A percentile compares a stretch with the other conserved stretches of the same genome.
These are phyloP conservation scores for Scheffersomyces quercinus DNA, from an alignment of 1,139 yeast genomes.

Conservation along the genomic window DNA sequence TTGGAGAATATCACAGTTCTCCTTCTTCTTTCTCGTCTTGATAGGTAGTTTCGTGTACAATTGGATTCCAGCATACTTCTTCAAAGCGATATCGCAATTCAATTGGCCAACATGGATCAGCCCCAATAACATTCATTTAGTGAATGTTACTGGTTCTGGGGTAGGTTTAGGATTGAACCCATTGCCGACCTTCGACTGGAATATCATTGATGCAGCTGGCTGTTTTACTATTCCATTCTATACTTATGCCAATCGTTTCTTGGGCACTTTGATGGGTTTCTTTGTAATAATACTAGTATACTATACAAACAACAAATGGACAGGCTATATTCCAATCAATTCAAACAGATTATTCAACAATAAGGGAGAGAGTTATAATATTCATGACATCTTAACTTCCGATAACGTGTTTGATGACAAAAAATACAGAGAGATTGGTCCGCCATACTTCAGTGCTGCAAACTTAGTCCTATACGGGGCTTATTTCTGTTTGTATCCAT, in stretches of 20 bases:
- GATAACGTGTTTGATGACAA: constrained; percentile 37
- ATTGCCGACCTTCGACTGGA: constrained; percentile 49
- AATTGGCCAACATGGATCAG: constrained; percentile 53
- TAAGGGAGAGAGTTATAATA: constrained; percentile 43
- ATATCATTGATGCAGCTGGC: constrained; percentile 37
- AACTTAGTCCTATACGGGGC: constrained; percentile 54
- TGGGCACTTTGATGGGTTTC: constrained; percentile 47
- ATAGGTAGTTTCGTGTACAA: constrained; percentile 38
- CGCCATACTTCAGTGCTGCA: constrained; percentile 63
- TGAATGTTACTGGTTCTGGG: constrained; percentile 39
- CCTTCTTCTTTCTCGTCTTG: constrained; percentile 39
- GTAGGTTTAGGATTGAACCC: constrained; percentile 47
- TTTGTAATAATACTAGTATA: constrained; percentile 45
- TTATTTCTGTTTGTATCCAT: constrained; percentile 59
- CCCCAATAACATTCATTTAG: constrained; percentile 41
- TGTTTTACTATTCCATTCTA: constrained; percentile 48
- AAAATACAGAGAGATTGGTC: constrained; percentile 48
- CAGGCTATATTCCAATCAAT: constrained; percentile 57
- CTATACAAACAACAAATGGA: constrained; percentile 52
- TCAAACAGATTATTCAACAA: constrained; percentile 49
- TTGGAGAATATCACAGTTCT: constrained; percentile 42
- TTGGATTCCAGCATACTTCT: constrained; percentile 45
- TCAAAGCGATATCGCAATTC: constrained; percentile 42
- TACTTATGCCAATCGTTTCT: constrained; percentile 38
- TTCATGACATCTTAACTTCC: constrained; percentile 40